A percentile compares a stretch with the other conserved stretches of the same genome.
These are phyloP conservation scores for Coniferiporia weirii DNA, from an alignment of 1,284 basidiomycete species.

Conservation along the genomic window DNA sequence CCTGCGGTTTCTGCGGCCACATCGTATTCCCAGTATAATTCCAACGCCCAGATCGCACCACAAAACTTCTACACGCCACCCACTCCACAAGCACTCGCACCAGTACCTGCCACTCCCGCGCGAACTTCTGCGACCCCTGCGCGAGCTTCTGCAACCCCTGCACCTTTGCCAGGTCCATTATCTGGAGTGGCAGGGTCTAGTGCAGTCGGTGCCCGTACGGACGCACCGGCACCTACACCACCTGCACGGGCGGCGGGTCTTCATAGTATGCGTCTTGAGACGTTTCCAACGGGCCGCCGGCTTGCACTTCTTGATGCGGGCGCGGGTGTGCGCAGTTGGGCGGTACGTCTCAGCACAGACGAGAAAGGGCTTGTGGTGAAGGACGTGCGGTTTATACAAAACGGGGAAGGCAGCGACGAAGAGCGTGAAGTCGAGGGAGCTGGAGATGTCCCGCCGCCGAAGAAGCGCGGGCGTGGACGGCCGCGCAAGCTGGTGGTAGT, in stretches of 20 bases:
- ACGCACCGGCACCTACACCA: constrained; percentile 12
- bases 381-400: constrained; percentile 18
- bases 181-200: constrained; percentile 4
- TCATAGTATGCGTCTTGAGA: constrained; percentile 44
- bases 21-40: background rate
- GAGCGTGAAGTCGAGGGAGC: constrained; percentile 28
- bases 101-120: constrained; percentile 16
- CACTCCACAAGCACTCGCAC: constrained; percentile 8
- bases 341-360: constrained; percentile 47
- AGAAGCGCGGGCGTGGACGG: constrained; percentile 18
- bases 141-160: constrained; percentile 22
- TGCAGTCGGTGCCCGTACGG: background rate
- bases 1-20: constrained; percentile 23
- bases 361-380: constrained; percentile 32
- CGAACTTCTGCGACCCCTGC: constrained; percentile 21
- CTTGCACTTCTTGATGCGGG: constrained; percentile 48
- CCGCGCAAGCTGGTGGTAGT: constrained; percentile 3
- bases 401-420: constrained; percentile 36
- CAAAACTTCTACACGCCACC: constrained; percentile 15
- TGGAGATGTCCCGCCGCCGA: background rate
- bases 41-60: constrained; percentile 3
- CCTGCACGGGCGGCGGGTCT: constrained; percentile 35
- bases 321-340: constrained; percentile 66
- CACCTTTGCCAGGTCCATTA: constrained; percentile 20
- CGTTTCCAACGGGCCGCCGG: constrained; percentile 53